A percentile compares a stretch with the other conserved stretches of the same genome.
These are phyloP conservation scores for Colletotrichum sp. DNA, from an alignment of 2,329 filamentous ascomycete species.

Conservation along the genomic window DNA sequence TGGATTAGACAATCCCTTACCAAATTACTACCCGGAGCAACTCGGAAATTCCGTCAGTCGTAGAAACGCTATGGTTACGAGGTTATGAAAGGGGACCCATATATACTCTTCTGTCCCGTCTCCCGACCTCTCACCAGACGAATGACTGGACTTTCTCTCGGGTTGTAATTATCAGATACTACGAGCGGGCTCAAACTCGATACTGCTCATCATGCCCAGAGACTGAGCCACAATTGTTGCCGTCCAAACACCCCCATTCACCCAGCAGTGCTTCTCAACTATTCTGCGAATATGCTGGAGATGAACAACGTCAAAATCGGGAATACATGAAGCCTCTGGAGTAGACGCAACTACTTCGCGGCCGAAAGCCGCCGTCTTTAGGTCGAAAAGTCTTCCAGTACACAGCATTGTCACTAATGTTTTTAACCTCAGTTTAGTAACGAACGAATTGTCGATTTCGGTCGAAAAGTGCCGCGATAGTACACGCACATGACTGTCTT, in stretches of 20 bases:
- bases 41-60: rapidly evolving
- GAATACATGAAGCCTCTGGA: not conserved
- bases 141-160: not conserved
- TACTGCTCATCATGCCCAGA: not conserved
- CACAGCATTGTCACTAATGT: too few species aligned
- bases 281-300: not conserved
- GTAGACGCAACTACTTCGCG: not conserved
- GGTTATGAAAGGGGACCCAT: not conserved
- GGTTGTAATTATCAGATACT: not conserved
- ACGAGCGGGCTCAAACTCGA: not conserved
- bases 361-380: not conserved
- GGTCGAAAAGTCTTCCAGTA: too few species aligned
- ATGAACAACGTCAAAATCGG: not conserved
- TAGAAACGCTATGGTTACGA: not conserved
- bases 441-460: not conserved
- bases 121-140: not conserved
- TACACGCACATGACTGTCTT: not conserved
- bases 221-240: not conserved
- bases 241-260: not conserved
- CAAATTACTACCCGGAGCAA: not conserved
- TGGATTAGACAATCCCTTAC: not conserved
- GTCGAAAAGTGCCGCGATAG: not conserved
- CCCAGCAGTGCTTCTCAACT: not conserved
- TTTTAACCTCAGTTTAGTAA: too few species aligned
- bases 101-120: not conserved